Conservation (phyloP, 306 rosid genomes). For the Trifolium subterraneum region DNA sequence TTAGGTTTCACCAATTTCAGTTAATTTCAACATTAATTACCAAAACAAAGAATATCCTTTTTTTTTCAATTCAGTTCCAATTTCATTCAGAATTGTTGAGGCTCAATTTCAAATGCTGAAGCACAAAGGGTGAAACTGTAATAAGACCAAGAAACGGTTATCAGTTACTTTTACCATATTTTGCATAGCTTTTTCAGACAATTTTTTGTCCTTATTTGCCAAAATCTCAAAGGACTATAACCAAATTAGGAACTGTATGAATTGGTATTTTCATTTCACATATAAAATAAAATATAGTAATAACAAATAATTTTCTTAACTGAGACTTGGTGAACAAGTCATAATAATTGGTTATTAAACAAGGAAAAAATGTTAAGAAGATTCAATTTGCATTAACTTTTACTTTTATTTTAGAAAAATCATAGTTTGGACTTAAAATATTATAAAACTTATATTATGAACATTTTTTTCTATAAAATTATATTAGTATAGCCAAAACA, state of each 20-base stretch:
- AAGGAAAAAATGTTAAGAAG: too few relatives aligned
- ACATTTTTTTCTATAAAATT: too few relatives aligned
- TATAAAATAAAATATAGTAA: too few relatives aligned
- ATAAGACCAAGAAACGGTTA: slow-evolving; percentile 27
- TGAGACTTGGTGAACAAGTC: too few relatives aligned
- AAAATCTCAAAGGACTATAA: slow-evolving; percentile 33
- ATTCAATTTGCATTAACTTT: too few relatives aligned
- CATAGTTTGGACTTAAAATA: too few relatives aligned
- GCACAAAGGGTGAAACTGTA: background rate
- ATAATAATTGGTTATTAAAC: too few relatives aligned
- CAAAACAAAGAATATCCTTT: background rate
- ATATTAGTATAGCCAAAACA: too few relatives aligned
- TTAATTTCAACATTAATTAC: slow-evolving; percentile 1
- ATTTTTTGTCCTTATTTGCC: slow-evolving; percentile 39
- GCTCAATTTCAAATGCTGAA: slow-evolving; percentile 41
- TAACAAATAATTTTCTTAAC: too few relatives aligned
- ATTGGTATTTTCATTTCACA: background rate
- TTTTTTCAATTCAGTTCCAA: slow-evolving; percentile 25
- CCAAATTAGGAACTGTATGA: slow-evolving; percentile 10
- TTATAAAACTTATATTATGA: too few relatives aligned
- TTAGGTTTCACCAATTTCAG: slow-evolving; percentile 32
- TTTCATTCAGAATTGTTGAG: slow-evolving; percentile 32
- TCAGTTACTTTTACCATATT: slow-evolving; percentile 30
- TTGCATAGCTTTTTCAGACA: slow-evolving; percentile 5
- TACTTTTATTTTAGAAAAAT: too few relatives aligned